A percentile compares a stretch with the other conserved stretches of the same genome.
These are phyloP conservation scores for Bathelium albidoporum DNA, from an alignment of 495 filamentous ascomycete genomes.

Conservation along the genomic window DNA sequence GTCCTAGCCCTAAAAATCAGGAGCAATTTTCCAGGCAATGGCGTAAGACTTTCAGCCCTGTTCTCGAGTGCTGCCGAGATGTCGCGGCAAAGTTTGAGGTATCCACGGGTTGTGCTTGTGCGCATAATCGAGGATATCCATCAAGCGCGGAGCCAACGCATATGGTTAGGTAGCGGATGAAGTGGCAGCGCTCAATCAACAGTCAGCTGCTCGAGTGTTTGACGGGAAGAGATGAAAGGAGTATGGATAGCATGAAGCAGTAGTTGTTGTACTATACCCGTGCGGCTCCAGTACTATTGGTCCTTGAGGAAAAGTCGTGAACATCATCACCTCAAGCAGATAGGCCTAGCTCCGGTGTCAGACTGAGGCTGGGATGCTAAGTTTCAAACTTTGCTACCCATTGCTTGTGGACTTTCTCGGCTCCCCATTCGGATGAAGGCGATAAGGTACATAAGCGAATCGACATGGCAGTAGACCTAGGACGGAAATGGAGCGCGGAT, in stretches of 20 bases:
- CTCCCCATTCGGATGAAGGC: not conserved
- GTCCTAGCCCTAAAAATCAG: not conserved
- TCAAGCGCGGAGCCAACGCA: not conserved
- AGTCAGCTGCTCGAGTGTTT: not conserved
- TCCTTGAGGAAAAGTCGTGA: not conserved
- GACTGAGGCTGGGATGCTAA: not conserved
- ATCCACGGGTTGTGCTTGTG: not conserved
- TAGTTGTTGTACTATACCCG: not conserved
- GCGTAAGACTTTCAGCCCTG: not conserved
- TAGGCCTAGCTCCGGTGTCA: not conserved
- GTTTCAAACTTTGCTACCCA: not conserved
- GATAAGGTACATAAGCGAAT: not conserved
- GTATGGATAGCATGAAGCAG: not conserved
- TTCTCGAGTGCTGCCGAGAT: not conserved
- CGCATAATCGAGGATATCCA: not conserved
- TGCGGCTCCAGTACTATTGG: not conserved
- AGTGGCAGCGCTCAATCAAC: not conserved
- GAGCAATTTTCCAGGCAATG: not conserved
- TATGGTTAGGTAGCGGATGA: not conserved
- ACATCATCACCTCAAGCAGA: constrained; percentile 1
- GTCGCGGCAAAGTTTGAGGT: not conserved
- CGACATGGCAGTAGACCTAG: not conserved
- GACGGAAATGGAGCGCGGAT: not conserved
- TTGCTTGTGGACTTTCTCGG: not conserved
- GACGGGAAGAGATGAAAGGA: not conserved